Conservation (phyloP, 768 basidiomycete species). For the Mycena olivaceomarginata region DNA sequence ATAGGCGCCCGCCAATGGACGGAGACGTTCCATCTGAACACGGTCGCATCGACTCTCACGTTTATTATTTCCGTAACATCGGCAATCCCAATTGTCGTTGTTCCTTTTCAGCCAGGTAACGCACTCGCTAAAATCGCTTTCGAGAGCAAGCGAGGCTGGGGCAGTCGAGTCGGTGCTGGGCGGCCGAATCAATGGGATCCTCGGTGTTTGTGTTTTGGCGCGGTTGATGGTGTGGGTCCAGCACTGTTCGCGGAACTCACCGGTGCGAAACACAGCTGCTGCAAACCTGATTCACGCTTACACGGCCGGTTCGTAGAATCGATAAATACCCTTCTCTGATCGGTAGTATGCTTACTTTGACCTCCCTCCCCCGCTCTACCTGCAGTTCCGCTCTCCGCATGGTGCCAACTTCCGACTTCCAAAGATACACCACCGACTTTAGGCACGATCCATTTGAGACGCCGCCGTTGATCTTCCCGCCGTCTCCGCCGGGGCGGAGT, state of each 20-base stretch:
- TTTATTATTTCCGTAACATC: background rate
- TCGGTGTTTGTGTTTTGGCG: background rate
- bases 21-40: too few relatives aligned
- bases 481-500: conserved; percentile 23
- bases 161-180: background rate
- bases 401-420: conserved; percentile 24
- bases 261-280: conserved; percentile 14
- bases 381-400: conserved; percentile 14
- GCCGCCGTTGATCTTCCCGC: conserved; percentile 9
- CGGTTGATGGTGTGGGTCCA: conserved; percentile 30
- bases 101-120: background rate
- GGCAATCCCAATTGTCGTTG: conserved; percentile 8
- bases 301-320: conserved; percentile 4
- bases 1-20: too few relatives aligned
- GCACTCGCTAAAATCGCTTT: background rate
- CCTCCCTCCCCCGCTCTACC: conserved; percentile 3
- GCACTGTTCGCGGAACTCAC: background rate
- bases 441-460: background rate
- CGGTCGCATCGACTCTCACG: too few relatives aligned
- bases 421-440: background rate
- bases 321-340: conserved; percentile 34
- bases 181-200: conserved; percentile 15
- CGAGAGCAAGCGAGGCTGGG: background rate
- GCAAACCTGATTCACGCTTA: background rate
- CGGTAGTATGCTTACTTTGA: conserved; percentile 1